These are phyloP conservation scores for Yamadazyma takamatsuzukensis DNA, from an alignment of 805 yeast species.

Conservation along the genomic window DNA sequence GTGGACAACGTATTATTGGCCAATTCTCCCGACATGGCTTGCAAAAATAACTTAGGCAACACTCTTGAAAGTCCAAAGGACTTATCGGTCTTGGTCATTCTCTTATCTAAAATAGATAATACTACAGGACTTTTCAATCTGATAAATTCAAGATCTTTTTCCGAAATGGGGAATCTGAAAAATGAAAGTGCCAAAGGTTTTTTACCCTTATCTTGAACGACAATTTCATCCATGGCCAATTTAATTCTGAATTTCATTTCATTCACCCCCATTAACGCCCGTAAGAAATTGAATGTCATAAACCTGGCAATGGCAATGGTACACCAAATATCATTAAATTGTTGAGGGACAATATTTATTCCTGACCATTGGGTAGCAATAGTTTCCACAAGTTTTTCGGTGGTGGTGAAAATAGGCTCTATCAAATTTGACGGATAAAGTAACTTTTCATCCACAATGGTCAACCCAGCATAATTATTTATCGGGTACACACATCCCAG, in stretches of 20 bases:
- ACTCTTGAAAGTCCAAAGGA: slow-evolving; percentile 91
- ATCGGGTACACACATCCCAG: slow-evolving; percentile 44
- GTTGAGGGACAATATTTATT: slow-evolving; percentile 78
- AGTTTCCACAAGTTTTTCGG: slow-evolving; percentile 65
- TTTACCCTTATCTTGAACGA: slow-evolving; percentile 71
- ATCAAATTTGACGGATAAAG: slow-evolving; percentile 70
- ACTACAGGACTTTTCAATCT: slow-evolving; percentile 83
- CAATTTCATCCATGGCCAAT: slow-evolving; percentile 58
- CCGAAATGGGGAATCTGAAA: slow-evolving; percentile 59
- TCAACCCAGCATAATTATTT: slow-evolving; percentile 70
- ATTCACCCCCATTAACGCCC: slow-evolving; percentile 74
- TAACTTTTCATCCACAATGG: slow-evolving; percentile 55
- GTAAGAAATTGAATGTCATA: slow-evolving; percentile 73
- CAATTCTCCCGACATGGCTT: slow-evolving; percentile 93
- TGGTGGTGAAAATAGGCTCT: slow-evolving; percentile 71
- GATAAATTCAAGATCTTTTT: slow-evolving; percentile 63
- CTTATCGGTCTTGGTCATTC: slow-evolving; percentile 95
- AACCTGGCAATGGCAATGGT: slow-evolving; percentile 79
- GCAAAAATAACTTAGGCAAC: slow-evolving; percentile 83
- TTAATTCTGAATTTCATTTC: slow-evolving; percentile 74
- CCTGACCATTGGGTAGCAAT: slow-evolving; percentile 93
- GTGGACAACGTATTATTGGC: slow-evolving; percentile 75
- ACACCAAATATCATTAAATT: slow-evolving; percentile 83
- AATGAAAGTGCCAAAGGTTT: slow-evolving; percentile 77
- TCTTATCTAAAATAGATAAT: slow-evolving; percentile 73